These are phyloP conservation scores for Neoboletus magnificus DNA, from an alignment of 768 basidiomycete species.

Conservation along the genomic window DNA sequence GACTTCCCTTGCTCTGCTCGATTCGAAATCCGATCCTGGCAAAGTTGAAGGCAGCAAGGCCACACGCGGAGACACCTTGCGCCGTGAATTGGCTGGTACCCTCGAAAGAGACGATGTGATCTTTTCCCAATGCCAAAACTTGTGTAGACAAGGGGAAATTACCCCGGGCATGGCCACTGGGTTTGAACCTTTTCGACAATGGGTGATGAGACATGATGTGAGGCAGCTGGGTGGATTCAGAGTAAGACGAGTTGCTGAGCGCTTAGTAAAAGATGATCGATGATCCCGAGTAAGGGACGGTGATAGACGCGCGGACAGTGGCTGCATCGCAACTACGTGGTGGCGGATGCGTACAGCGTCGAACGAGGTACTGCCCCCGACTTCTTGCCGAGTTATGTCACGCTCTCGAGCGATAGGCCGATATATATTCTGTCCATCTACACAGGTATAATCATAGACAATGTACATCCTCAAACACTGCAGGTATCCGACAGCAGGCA, in stretches of 20 bases:
- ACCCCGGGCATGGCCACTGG: background rate
- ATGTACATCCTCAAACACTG: background rate
- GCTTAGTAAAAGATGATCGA: background rate
- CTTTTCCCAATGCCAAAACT: constrained; percentile 27
- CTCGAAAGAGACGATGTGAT: constrained; percentile 42
- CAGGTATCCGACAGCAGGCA: background rate
- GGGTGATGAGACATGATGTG: constrained; percentile 4
- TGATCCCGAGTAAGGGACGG: background rate
- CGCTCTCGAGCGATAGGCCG: too few relatives aligned
- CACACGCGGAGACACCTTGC: constrained; percentile 50
- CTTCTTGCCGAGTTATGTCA: too few relatives aligned
- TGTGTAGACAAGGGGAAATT: constrained; percentile 5
- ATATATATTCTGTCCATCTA: too few relatives aligned
- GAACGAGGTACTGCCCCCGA: too few relatives aligned
- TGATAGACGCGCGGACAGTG: background rate
- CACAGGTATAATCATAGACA: background rate
- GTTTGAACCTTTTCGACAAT: background rate
- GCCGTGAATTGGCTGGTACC: constrained; percentile 60
- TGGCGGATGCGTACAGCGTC: too few relatives aligned
- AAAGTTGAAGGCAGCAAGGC: constrained; percentile 65
- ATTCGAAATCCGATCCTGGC: constrained; percentile 47
- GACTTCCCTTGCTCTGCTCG: constrained; percentile 5
- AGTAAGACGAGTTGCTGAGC: background rate
- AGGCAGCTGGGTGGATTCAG: background rate
- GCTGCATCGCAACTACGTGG: too few relatives aligned